Percentiles rank a stretch among this genome's conserved stretches.
Conservation (phyloP, 2,329 filamentous ascomycete species). For the Diaporthe humulicola region DNA sequence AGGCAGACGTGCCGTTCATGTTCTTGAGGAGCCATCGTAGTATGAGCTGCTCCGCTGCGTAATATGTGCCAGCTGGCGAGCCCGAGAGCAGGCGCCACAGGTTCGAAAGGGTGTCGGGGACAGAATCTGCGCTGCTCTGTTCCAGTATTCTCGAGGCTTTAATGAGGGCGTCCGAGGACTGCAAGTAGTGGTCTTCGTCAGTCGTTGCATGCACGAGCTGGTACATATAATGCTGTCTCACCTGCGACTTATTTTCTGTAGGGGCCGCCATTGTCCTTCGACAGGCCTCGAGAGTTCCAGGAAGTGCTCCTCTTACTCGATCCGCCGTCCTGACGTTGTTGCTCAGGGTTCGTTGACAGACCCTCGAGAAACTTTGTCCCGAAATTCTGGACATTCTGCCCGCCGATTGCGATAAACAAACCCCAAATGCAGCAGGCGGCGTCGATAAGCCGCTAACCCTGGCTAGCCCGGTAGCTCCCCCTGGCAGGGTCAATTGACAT, state of each 20-base stretch:
- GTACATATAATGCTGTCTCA: neutral
- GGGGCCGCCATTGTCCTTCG: constrained; percentile 12
- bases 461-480: constrained; percentile 36
- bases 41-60: constrained; percentile 69
- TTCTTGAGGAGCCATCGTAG: constrained; percentile 74
- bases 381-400: constrained; percentile 37
- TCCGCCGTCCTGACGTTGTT: neutral
- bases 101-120: constrained; percentile 61
- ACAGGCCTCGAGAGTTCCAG: neutral
- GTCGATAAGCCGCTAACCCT: constrained; percentile 29
- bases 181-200: neutral
- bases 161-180: constrained; percentile 55
- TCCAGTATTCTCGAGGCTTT: constrained; percentile 68
- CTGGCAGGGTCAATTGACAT: constrained; percentile 35
- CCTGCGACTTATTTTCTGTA: neutral
- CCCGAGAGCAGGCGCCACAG: constrained; percentile 64
- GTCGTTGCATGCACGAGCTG: neutral
- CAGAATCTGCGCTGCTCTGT: constrained; percentile 59
- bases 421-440: constrained; percentile 31
- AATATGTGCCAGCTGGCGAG: constrained; percentile 58
- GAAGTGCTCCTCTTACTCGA: neutral
- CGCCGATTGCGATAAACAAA: neutral
- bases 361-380: constrained; percentile 30
- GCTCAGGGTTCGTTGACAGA: neutral
- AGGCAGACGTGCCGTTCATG: constrained; percentile 63